A percentile compares a stretch with the other conserved stretches of the same genome.
Conservation (phyloP, 495 filamentous ascomycete species). For the Sordaria brevicollis region DNA sequence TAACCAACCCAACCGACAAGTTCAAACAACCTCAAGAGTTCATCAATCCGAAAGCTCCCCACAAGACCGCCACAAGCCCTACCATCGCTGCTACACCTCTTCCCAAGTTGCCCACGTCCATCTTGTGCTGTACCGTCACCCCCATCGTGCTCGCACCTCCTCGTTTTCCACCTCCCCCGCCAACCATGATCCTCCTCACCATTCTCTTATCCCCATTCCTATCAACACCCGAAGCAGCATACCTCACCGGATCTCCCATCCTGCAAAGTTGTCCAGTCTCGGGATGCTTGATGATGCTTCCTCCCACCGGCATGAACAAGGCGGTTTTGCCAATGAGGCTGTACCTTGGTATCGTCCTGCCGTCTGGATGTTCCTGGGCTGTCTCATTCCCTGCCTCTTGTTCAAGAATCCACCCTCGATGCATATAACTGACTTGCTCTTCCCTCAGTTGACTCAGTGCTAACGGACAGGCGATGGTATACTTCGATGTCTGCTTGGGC, state of each 20-base stretch:
- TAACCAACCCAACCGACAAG: not conserved
- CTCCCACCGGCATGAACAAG: not conserved
- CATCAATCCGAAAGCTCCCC: not conserved
- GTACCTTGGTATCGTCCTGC: not conserved
- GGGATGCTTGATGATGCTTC: not conserved
- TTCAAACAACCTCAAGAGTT: not conserved
- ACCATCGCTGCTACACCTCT: not conserved
- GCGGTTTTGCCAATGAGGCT: not conserved
- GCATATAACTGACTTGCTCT: not conserved
- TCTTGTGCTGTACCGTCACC: not conserved
- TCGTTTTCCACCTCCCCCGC: conserved; percentile 48
- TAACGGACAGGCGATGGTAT: not conserved
- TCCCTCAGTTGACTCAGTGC: not conserved
- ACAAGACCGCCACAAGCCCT: not conserved
- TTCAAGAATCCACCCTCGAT: not conserved
- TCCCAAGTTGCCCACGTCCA: not conserved
- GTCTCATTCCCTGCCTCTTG: not conserved
- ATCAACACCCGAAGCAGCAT: conserved; percentile 22
- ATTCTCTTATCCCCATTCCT: conserved; percentile 35
- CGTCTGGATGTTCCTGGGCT: not conserved
- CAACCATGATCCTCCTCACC: conserved; percentile 50
- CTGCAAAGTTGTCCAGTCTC: not conserved
- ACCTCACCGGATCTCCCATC: not conserved
- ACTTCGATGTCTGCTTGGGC: not conserved
- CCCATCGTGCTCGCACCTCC: conserved; percentile 4